These are phyloP conservation scores for Pseudozyma thailandica DNA, from an alignment of 1,284 basidiomycete genomes.

Conservation along the genomic window DNA sequence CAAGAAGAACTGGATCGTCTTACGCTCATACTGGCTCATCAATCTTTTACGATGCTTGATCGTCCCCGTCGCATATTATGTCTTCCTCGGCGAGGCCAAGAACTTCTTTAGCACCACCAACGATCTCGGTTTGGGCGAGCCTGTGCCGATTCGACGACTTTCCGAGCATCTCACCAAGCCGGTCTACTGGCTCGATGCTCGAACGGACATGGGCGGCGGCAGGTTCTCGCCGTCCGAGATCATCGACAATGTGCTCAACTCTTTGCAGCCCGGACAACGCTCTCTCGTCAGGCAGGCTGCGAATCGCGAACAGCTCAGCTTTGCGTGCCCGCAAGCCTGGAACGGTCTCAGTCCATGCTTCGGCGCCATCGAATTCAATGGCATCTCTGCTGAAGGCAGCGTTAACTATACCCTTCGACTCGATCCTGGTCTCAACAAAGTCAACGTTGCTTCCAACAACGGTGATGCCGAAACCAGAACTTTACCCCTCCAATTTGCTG, in stretches of 20 bases:
- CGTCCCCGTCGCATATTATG: slow-evolving; percentile 76
- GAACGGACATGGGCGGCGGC: slow-evolving; percentile 72
- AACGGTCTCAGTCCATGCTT: slow-evolving; percentile 78
- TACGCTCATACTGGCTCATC: slow-evolving; percentile 63
- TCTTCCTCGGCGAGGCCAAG: slow-evolving; percentile 74
- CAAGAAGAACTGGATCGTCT: slow-evolving; percentile 37
- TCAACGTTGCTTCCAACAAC: slow-evolving; percentile 76
- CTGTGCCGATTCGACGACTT: slow-evolving; percentile 21
- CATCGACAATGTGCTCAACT: slow-evolving; percentile 71
- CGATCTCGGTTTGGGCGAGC: slow-evolving; percentile 30
- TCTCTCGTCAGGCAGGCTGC: slow-evolving; percentile 24
- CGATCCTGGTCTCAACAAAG: slow-evolving; percentile 75
- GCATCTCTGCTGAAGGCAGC: slow-evolving; percentile 24
- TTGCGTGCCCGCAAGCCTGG: slow-evolving; percentile 79
- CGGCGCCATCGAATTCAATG: slow-evolving; percentile 76
- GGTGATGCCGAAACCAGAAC: slow-evolving; percentile 78
- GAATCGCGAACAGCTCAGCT: slow-evolving; percentile 68
- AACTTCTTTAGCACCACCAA: slow-evolving; percentile 43
- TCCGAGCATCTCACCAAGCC: slow-evolving; percentile 20
- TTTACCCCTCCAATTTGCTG: slow-evolving; percentile 80
- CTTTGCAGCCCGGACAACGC: slow-evolving; percentile 16
- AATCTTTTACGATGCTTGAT: slow-evolving; percentile 77
- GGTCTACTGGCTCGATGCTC: slow-evolving; percentile 26
- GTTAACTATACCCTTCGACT: slow-evolving; percentile 79
- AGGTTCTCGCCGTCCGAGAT: slow-evolving; percentile 72